Percentiles rank a stretch among this genome's conserved stretches.
These are phyloP conservation scores for Samsoniella hepiali DNA, from an alignment of 2,329 filamentous ascomycete species.

Conservation along the genomic window DNA sequence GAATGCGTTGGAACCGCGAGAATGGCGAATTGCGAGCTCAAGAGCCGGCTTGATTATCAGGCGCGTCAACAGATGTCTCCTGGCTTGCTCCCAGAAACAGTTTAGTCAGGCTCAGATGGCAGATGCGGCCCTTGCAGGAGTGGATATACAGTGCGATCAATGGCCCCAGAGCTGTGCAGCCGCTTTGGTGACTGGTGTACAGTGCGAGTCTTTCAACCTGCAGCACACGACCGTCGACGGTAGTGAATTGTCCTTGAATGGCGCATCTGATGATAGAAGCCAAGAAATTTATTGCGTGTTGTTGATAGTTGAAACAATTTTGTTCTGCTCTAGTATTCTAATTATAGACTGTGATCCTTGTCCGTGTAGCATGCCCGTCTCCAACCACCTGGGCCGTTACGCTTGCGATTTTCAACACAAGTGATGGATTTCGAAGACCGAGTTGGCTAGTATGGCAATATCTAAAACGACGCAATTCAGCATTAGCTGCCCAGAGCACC, in stretches of 20 bases:
- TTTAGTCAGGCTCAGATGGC: background rate
- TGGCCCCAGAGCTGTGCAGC: background rate
- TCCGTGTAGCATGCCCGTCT: background rate
- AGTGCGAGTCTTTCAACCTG: background rate
- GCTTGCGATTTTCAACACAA: background rate
- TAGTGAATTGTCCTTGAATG: background rate
- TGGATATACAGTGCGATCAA: slow-evolving; percentile 16
- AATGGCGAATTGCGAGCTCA: background rate
- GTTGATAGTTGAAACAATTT: background rate
- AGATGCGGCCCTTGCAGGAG: slow-evolving; percentile 11
- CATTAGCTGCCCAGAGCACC: no score
- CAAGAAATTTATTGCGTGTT: background rate
- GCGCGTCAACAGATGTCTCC: slow-evolving; percentile 3
- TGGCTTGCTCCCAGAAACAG: background rate
- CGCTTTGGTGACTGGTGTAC: background rate
- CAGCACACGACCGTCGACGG: background rate
- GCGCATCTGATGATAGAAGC: background rate
- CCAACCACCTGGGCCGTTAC: background rate
- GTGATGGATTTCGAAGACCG: background rate
- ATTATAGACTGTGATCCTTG: slow-evolving; percentile 12
- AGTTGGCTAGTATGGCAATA: no score
- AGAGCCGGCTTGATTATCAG: background rate
- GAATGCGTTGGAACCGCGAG: background rate
- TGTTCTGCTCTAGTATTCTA: background rate
- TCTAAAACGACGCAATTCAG: no score